Percentiles rank a stretch among this genome's conserved stretches.
Conservation (phyloP, 768 basidiomycete species). For the Suillus lakei region DNA sequence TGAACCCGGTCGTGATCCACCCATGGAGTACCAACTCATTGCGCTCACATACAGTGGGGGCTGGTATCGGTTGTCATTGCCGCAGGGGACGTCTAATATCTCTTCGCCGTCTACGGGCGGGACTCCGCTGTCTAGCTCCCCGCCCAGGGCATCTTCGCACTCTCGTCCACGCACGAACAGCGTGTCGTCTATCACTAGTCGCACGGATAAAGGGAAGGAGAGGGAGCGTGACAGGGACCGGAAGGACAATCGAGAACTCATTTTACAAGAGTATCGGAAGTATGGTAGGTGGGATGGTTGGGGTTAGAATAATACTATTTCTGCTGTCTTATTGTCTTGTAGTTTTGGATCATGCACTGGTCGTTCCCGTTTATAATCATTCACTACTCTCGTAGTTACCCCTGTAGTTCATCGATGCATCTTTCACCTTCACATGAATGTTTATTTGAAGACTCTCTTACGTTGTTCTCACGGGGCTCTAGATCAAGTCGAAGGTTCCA, state of each 20-base stretch:
- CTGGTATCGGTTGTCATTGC: constrained; percentile 86
- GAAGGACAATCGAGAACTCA: constrained; percentile 68
- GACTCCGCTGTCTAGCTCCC: constrained; percentile 39
- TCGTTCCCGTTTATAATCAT: background rate
- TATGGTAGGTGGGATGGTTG: constrained; percentile 93
- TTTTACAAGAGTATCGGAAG: constrained; percentile 75
- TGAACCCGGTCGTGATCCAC: constrained; percentile 26
- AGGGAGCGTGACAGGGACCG: constrained; percentile 58
- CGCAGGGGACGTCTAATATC: constrained; percentile 31
- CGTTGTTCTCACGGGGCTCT: background rate
- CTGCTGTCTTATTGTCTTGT: background rate
- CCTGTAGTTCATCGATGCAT: background rate
- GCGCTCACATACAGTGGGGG: constrained; percentile 90
- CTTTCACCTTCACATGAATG: background rate
- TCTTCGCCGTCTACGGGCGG: constrained; percentile 17
- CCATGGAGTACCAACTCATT: constrained; percentile 72
- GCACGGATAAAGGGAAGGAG: constrained; percentile 57
- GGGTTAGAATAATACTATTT: constrained; percentile 44
- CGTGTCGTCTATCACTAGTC: constrained; percentile 52
- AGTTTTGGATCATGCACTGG: background rate
- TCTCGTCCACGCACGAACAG: constrained; percentile 58
- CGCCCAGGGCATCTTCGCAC: constrained; percentile 45
- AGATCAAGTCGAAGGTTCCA: too few relatives aligned
- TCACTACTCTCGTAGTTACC: background rate
- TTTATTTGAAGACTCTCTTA: too few relatives aligned